Evolutionary conservation across 2,329 filamentous ascomycete species (phyloP).

Genomic region (Aphanocladium album): DNA sequence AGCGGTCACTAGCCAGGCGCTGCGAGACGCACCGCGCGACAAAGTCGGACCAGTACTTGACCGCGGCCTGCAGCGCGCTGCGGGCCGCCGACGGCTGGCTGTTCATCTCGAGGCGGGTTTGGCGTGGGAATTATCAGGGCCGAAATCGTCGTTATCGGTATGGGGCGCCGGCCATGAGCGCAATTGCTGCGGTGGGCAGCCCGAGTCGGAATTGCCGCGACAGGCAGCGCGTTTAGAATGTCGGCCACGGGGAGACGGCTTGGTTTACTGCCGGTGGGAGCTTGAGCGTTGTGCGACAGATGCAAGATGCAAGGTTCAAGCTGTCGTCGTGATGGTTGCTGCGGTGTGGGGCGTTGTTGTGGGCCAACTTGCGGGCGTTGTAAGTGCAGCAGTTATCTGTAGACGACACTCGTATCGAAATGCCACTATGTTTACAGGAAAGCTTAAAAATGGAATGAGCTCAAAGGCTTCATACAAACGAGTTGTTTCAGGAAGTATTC

Average conservation of each 20-base stretch:
- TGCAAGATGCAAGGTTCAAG: slow-evolving; percentile 4
- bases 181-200: slow-evolving; percentile 4
- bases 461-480: too few relatives aligned
- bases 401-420: too few relatives aligned
- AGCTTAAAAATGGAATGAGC: too few relatives aligned
- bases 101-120: neutral
- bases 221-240: neutral
- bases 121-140: neutral
- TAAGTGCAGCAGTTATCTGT: too few relatives aligned
- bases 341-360: neutral
- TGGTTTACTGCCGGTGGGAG: neutral
- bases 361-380: neutral
- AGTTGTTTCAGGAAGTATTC: too few relatives aligned
- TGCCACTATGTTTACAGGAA: too few relatives aligned
- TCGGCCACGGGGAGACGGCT: neutral
- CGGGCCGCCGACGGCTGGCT: slow-evolving; percentile 12
- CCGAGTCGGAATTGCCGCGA: too few relatives aligned
- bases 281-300: neutral
- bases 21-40: slow-evolving; percentile 43
- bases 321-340: neutral
- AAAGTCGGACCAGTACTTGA: slow-evolving; percentile 46
- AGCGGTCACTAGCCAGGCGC: slow-evolving; percentile 49
- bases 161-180: neutral
- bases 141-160: neutral
- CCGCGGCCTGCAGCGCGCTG: slow-evolving; percentile 23